These are phyloP conservation scores for Kodamaea nitidulidarum DNA, from an alignment of 805 yeast species.

Conservation along the genomic window DNA sequence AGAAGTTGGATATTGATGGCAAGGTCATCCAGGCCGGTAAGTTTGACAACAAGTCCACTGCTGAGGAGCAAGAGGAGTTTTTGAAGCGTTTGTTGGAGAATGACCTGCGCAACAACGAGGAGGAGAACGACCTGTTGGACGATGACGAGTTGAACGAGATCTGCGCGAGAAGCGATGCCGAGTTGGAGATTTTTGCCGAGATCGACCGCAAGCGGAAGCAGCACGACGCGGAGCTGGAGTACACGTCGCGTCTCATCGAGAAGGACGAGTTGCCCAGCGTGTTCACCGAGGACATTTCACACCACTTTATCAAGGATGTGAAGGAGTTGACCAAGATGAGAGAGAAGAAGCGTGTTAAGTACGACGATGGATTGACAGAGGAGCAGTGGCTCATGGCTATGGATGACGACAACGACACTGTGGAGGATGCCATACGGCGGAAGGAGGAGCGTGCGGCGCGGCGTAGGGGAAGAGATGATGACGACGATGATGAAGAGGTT, in stretches of 20 bases:
- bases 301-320: slow-evolving; percentile 23
- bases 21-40: slow-evolving; percentile 91
- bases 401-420: slow-evolving; percentile 66
- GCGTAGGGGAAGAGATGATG: slow-evolving; percentile 29
- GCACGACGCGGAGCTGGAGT: slow-evolving; percentile 19
- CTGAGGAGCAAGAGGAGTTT: slow-evolving; percentile 82
- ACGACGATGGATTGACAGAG: slow-evolving; percentile 45
- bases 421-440: slow-evolving; percentile 54
- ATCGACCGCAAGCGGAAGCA: slow-evolving; percentile 57
- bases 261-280: slow-evolving; percentile 24
- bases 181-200: slow-evolving; percentile 49
- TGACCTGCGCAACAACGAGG: slow-evolving; percentile 52
- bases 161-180: slow-evolving; percentile 65
- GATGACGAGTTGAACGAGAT: slow-evolving; percentile 71
- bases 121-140: slow-evolving; percentile 53
- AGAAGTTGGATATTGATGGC: slow-evolving; percentile 81
- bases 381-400: slow-evolving; percentile 53
- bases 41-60: slow-evolving; percentile 79
- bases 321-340: slow-evolving; percentile 24
- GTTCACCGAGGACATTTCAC: slow-evolving; percentile 25
- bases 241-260: slow-evolving; percentile 19
- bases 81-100: slow-evolving; percentile 68
- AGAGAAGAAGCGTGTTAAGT: slow-evolving; percentile 26
- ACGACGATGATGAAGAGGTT: slow-evolving; percentile 18
- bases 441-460: slow-evolving; percentile 43